These are phyloP conservation scores for Penicillium sp. DNA, from an alignment of 2,329 filamentous ascomycete genomes.

Conservation along the genomic window DNA sequence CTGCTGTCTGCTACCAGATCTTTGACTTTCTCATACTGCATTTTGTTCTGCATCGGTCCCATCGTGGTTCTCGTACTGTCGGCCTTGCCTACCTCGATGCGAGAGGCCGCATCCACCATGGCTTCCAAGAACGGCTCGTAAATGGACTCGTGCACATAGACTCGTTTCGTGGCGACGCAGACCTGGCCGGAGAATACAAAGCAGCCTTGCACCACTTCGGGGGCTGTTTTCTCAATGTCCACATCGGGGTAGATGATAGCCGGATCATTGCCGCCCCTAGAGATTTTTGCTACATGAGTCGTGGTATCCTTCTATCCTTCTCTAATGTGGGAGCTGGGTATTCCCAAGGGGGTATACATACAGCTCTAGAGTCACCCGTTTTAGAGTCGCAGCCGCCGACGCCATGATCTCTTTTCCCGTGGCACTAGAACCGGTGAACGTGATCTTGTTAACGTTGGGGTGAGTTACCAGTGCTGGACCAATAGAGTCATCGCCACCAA, in stretches of 20 bases:
- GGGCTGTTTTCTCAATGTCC: slow-evolving; percentile 50
- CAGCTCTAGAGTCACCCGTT: slow-evolving; percentile 56
- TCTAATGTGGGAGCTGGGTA: too few species aligned
- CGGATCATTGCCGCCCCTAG: slow-evolving; percentile 58
- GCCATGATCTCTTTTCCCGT: slow-evolving; percentile 55
- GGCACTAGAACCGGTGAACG: slow-evolving; percentile 59
- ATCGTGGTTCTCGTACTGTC: slow-evolving; percentile 48
- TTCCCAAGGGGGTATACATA: background rate
- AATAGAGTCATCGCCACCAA: slow-evolving; percentile 57
- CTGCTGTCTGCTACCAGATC: slow-evolving; percentile 60
- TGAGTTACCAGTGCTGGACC: slow-evolving; percentile 57
- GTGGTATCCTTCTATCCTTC: too few species aligned
- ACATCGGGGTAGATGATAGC: slow-evolving; percentile 56
- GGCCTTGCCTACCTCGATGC: slow-evolving; percentile 38
- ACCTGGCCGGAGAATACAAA: slow-evolving; percentile 53
- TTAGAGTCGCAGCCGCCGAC: slow-evolving; percentile 53
- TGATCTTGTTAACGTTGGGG: slow-evolving; percentile 57
- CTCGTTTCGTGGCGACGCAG: slow-evolving; percentile 58
- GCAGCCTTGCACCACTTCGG: slow-evolving; percentile 38
- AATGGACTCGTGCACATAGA: slow-evolving; percentile 63
- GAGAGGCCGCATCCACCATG: slow-evolving; percentile 45
- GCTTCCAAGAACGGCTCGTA: slow-evolving; percentile 57
- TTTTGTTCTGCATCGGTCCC: slow-evolving; percentile 65
- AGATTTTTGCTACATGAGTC: too few species aligned
- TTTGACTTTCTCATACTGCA: slow-evolving; percentile 66